A percentile compares a stretch with the other conserved stretches of the same genome.
phyloP scores from a whole-genome alignment of 148 eudicot species.

The Talinum fruticosum region DNA sequence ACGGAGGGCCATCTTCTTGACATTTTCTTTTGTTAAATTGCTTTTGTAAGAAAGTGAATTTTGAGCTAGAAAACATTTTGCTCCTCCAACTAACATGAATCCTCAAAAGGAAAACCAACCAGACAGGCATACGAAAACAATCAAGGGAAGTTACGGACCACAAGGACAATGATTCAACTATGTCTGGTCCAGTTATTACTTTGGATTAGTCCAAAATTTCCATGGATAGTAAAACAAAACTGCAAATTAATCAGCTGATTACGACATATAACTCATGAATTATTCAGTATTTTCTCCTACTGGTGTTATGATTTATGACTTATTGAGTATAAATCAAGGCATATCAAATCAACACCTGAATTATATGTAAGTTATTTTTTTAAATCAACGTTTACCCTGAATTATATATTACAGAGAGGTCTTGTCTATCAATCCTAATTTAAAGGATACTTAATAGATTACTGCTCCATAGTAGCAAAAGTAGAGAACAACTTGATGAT shows the following conservation, averaged over 20 bases:
- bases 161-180: not conserved
- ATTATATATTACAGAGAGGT: too few relatives aligned
- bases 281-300: not conserved
- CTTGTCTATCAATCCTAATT: not conserved
- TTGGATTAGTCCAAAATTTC: not conserved
- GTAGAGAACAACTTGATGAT: not conserved
- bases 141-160: conserved; percentile 6
- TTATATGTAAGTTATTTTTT: too few relatives aligned
- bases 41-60: not conserved
- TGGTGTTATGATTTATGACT: not conserved
- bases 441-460: not conserved
- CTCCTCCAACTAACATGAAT: not conserved
- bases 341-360: not conserved
- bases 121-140: not conserved
- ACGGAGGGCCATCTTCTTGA: conserved; percentile 4
- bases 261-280: not conserved
- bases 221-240: not conserved
- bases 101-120: not conserved
- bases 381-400: too few relatives aligned
- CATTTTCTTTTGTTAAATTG: not conserved
- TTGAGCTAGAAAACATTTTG: conserved; percentile 1
- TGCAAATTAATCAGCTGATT: not conserved
- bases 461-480: not conserved
- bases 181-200: not conserved
- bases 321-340: not conserved